Percentiles rank a stretch among this genome's conserved stretches.
These are phyloP conservation scores for Aspergillus cejpii DNA, from an alignment of 2,329 filamentous ascomycete genomes.

Conservation along the genomic window DNA sequence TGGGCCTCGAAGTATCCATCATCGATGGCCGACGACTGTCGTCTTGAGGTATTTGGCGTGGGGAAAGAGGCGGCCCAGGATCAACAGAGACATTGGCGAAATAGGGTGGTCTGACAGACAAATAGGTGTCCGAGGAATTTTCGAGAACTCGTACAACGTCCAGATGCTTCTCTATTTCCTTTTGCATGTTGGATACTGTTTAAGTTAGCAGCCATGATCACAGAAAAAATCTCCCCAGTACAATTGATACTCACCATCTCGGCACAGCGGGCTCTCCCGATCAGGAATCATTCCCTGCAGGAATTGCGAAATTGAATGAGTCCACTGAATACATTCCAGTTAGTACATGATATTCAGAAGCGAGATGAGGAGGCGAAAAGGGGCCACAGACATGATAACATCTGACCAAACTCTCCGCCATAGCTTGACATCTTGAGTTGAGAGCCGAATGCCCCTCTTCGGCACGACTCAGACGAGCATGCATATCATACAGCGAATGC, in stretches of 20 bases:
- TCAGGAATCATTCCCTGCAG: constrained; percentile 67
- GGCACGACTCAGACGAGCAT: constrained; percentile 65
- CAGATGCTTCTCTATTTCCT: constrained; percentile 56
- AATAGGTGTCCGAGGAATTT: constrained; percentile 58
- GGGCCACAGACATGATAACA: constrained; percentile 54
- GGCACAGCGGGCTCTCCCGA: constrained; percentile 68
- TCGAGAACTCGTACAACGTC: constrained; percentile 53
- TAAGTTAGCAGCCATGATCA: constrained; percentile 13
- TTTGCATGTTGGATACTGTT: constrained; percentile 52
- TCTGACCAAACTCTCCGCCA: constrained; percentile 72
- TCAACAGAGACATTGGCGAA: constrained; percentile 58
- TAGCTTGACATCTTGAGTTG: constrained; percentile 70
- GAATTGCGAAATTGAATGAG: constrained; percentile 72
- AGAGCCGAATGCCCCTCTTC: constrained; percentile 78
- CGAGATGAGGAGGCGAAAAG: constrained; percentile 1
- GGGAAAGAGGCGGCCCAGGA: constrained; percentile 69
- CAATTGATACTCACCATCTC: constrained; percentile 60
- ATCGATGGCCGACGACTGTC: constrained; percentile 69
- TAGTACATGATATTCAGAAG: constrained; percentile 4
- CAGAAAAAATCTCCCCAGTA: not conserved
- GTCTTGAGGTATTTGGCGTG: constrained; percentile 77
- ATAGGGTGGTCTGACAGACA: constrained; percentile 59
- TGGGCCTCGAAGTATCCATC: constrained; percentile 54
- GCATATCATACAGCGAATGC: constrained; percentile 74
- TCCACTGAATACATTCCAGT: constrained; percentile 51